These are phyloP conservation scores for Rhodocollybia butyracea DNA, from an alignment of 768 basidiomycete genomes.

Conservation along the genomic window DNA sequence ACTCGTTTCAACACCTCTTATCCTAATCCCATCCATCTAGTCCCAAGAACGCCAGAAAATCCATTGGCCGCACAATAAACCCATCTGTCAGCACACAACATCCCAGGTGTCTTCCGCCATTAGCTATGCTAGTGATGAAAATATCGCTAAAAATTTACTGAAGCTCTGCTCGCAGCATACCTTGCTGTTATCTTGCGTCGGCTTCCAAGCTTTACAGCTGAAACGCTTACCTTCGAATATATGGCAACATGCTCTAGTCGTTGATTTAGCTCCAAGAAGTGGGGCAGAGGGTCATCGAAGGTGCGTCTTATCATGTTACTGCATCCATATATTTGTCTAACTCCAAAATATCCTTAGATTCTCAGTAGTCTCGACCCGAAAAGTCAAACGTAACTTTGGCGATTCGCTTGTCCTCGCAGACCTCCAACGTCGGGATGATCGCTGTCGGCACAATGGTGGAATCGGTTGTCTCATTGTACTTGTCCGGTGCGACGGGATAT, in stretches of 20 bases:
- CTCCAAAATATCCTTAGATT: constrained; percentile 49
- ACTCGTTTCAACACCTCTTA: neutral
- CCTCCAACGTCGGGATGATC: constrained; percentile 76
- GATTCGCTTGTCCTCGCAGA: constrained; percentile 76
- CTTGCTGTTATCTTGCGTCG: constrained; percentile 72
- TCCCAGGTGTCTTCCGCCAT: constrained; percentile 49
- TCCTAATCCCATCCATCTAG: constrained; percentile 30
- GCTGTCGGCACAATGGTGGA: constrained; percentile 71
- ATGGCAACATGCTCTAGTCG: constrained; percentile 69
- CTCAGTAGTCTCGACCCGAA: constrained; percentile 61
- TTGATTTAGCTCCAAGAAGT: constrained; percentile 60
- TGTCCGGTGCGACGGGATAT: constrained; percentile 71
- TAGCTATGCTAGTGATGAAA: constrained; percentile 50
- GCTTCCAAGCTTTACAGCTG: constrained; percentile 81
- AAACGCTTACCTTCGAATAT: constrained; percentile 78
- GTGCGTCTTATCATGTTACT: constrained; percentile 33
- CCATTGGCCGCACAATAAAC: constrained; percentile 76
- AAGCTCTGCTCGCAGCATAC: constrained; percentile 77
- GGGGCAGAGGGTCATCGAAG: constrained; percentile 59
- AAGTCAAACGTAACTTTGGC: constrained; percentile 70
- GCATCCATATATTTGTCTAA: constrained; percentile 5
- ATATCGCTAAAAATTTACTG: constrained; percentile 67
- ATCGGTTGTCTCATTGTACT: constrained; percentile 74
- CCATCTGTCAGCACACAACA: constrained; percentile 77
- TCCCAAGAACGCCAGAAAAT: constrained; percentile 76